phyloP scores from a whole-genome alignment of 805 yeast species.

The Candida insectalens region DNA sequence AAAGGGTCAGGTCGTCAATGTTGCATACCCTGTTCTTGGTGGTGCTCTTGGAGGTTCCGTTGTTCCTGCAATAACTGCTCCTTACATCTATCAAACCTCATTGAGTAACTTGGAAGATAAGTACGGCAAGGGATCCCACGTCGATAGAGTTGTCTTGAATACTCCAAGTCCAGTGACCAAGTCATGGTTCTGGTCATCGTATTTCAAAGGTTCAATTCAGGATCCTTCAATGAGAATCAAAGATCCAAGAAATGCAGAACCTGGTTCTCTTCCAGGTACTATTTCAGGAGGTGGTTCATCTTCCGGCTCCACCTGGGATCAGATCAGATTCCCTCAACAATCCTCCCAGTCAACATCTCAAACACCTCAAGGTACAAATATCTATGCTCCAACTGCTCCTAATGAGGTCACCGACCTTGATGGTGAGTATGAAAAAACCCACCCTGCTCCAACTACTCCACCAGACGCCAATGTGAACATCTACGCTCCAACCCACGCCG shows the following conservation, averaged over 20 bases:
- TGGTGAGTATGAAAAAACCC: too few relatives aligned
- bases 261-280: background rate
- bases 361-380: background rate
- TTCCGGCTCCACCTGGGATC: conserved; percentile 13
- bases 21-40: conserved; percentile 30
- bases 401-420: too few relatives aligned
- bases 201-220: conserved; percentile 40
- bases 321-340: conserved; percentile 8
- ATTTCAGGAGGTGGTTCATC: conserved; percentile 1
- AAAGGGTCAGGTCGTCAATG: conserved; percentile 28
- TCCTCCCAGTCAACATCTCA: background rate
- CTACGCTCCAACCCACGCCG: background rate
- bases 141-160: conserved; percentile 12
- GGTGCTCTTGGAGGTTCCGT: conserved; percentile 31
- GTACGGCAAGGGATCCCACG: conserved; percentile 15
- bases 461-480: too few relatives aligned
- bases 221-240: conserved; percentile 43
- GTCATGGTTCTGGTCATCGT: conserved; percentile 34
- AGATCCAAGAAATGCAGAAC: conserved; percentile 35
- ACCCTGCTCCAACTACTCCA: too few relatives aligned
- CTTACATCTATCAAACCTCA: conserved; percentile 22
- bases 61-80: conserved; percentile 20
- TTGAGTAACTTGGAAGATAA: conserved; percentile 19
- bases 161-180: conserved; percentile 20
- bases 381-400: background rate